phyloP scores from a whole-genome alignment of 2,329 filamentous ascomycete genomes.

The Calonectria pseudoturangicola region DNA sequence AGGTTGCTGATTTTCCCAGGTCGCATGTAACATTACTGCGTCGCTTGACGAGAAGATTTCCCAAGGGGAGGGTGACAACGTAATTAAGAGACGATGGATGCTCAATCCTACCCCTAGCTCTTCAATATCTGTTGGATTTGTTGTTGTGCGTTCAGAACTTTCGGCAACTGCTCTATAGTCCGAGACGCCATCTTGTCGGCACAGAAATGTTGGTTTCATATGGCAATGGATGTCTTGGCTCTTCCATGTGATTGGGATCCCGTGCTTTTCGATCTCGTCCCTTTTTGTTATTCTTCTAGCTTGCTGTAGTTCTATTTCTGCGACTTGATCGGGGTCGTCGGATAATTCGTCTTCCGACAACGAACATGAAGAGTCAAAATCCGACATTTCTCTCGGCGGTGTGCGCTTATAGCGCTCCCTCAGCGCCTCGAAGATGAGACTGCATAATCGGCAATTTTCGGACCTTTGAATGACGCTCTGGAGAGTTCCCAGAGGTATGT shows the following conservation, averaged over 20 bases:
- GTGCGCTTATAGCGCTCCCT: too few relatives aligned
- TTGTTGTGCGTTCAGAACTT: background rate
- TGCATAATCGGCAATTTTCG: too few relatives aligned
- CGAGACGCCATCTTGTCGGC: background rate
- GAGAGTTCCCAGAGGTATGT: too few relatives aligned
- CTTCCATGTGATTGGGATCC: constrained; percentile 18
- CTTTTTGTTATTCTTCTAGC: background rate
- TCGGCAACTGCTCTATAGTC: background rate
- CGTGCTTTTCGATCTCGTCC: constrained; percentile 27
- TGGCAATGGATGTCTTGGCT: constrained; percentile 25
- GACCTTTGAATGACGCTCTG: too few relatives aligned
- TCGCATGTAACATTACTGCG: constrained; percentile 25
- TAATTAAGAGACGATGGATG: constrained; percentile 8
- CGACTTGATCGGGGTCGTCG: too few relatives aligned
- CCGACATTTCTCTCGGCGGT: too few relatives aligned
- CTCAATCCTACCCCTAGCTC: background rate
- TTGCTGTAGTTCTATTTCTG: too few relatives aligned
- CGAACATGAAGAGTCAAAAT: too few relatives aligned
- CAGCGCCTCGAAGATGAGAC: too few relatives aligned
- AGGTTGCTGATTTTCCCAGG: constrained; percentile 22
- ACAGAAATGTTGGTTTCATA: constrained; percentile 19
- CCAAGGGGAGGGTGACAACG: constrained; percentile 32
- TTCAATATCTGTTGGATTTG: background rate
- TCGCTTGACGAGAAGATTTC: background rate
- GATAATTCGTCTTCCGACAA: too few relatives aligned